Percentiles rank a stretch among this genome's conserved stretches.
phyloP scores from a whole-genome alignment of 2,329 filamentous ascomycete genomes.

The Cercospora beticola region DNA sequence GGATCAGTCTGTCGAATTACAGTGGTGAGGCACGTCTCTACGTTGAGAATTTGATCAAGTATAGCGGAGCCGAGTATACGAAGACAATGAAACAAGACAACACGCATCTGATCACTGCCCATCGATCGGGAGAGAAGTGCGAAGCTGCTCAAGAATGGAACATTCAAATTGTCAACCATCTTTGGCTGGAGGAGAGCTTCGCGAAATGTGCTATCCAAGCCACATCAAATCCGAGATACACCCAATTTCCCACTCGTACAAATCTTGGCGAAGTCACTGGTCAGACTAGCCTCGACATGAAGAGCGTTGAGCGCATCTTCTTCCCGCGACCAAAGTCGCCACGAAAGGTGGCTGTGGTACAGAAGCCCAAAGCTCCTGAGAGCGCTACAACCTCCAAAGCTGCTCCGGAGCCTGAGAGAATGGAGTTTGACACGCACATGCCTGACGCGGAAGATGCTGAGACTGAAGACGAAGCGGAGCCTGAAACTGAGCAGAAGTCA shows the following conservation, averaged over 20 bases:
- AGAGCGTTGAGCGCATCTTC: slow-evolving; percentile 69
- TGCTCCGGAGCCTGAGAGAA: slow-evolving; percentile 23
- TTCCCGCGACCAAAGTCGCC: slow-evolving; percentile 42
- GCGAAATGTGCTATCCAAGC: slow-evolving; percentile 78
- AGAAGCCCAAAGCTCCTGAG: slow-evolving; percentile 25
- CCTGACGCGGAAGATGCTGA: slow-evolving; percentile 12
- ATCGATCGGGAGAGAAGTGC: slow-evolving; percentile 88
- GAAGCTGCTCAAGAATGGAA: slow-evolving; percentile 90
- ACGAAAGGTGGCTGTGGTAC: slow-evolving; percentile 27
- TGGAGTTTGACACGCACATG: slow-evolving; percentile 23
- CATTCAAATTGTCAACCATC: slow-evolving; percentile 84
- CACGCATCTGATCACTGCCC: slow-evolving; percentile 90
- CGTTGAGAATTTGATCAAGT: slow-evolving; percentile 84
- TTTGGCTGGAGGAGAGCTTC: slow-evolving; percentile 98
- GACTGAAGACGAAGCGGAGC: slow-evolving; percentile 6
- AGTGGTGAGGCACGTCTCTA: slow-evolving; percentile 91
- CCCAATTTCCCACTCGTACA: slow-evolving; percentile 80
- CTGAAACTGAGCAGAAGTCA: slow-evolving; percentile 22
- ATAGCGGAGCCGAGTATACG: slow-evolving; percentile 83
- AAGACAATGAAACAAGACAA: slow-evolving; percentile 95
- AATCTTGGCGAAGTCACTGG: slow-evolving; percentile 93
- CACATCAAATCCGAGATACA: slow-evolving; percentile 73
- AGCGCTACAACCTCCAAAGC: slow-evolving; percentile 27
- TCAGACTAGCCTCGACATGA: slow-evolving; percentile 77
- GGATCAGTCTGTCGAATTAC: slow-evolving; percentile 93